These are phyloP conservation scores for Phlebiopsis flavidoalba DNA, from an alignment of 768 basidiomycete species.

Conservation along the genomic window DNA sequence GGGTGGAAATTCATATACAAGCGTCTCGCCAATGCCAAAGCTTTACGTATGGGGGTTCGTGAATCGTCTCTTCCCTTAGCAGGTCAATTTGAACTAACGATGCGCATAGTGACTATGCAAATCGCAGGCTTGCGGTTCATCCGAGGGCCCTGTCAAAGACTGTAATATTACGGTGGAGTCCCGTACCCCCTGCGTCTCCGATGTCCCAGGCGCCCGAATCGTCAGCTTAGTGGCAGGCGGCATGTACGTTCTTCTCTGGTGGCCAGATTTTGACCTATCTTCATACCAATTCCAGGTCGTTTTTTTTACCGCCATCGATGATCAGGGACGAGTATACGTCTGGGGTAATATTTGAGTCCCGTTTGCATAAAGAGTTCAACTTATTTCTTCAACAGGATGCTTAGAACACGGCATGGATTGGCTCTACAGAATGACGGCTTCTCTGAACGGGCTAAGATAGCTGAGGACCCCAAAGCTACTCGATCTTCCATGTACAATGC, in stretches of 20 bases:
- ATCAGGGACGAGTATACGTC: conserved; percentile 64
- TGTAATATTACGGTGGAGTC: conserved; percentile 34
- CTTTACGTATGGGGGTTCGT: conserved; percentile 60
- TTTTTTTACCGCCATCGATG: conserved; percentile 83
- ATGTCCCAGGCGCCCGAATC: conserved; percentile 55
- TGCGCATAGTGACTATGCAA: conserved; percentile 45
- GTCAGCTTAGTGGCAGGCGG: conserved; percentile 77
- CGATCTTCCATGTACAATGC: conserved; percentile 50
- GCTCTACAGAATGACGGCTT: conserved; percentile 50
- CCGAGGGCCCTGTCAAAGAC: conserved; percentile 24
- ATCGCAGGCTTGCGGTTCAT: conserved; percentile 60
- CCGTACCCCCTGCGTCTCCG: conserved; percentile 62
- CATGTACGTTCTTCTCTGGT: conserved; percentile 50
- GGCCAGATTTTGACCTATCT: background rate
- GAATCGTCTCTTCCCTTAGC: background rate
- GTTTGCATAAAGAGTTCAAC: background rate
- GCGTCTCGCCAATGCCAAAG: conserved; percentile 51
- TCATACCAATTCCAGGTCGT: conserved; percentile 48
- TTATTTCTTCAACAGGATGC: background rate
- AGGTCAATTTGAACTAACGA: background rate
- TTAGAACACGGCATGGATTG: conserved; percentile 42
- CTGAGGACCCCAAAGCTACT: conserved; percentile 54
- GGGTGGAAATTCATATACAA: conserved; percentile 82
- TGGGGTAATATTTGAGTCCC: conserved; percentile 55
- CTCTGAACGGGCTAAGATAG: conserved; percentile 44